Base-by-base conservation (phyloP, 192 early-diverging fungal genomes). In the Coemansia umbellata region DNA sequence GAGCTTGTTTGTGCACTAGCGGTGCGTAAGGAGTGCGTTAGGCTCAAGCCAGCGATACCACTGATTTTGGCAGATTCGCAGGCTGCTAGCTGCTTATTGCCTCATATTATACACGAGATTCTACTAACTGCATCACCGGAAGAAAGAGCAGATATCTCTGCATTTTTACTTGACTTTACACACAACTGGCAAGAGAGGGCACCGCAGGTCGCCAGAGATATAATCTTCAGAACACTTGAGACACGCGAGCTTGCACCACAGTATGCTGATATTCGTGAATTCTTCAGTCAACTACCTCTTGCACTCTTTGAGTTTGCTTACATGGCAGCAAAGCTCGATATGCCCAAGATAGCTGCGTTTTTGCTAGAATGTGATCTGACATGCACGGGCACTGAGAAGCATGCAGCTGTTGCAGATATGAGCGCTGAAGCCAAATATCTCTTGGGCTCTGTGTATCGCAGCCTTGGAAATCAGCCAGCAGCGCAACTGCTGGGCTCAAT, bases 291-390 rank as follows among this genome's bases (percentile, higher is more conserved):
- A 21, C 60, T 76, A 13, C 73, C 73, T 3, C 8, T 76, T 33
- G 61, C 66, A 7, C 54, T 76, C 30, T 76, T 76, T 58, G 73
- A 76, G 36, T 43, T 69, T 32, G 73, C 73, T 7, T 58, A 67
- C 44, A 31, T 76, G 19, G 73, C 73, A 9, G 52, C 54, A 2
- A 53, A 52, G 28, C 53, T 76, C 10, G 60, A 47, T 8, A 64
- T 64, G 66, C 58, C 50, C 9, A 66, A 65, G 24, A 63, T 66
- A 2, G 55, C 73, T 0, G 66, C 62, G 22, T 69, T 76, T 19
- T 39, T 76, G 50, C 61, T 76, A n/a, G 73, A 76, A 14, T 69
- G 58, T 39, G 73, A 76, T 37, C 39, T 76, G 37, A 65, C 61
- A 1, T 76, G 73, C 41, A 58, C 66, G 1, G 57, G 50, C 7